These are phyloP conservation scores for Carex littledalei DNA, from an alignment of 176 grass and related monocot genomes.

Conservation along the genomic window DNA sequence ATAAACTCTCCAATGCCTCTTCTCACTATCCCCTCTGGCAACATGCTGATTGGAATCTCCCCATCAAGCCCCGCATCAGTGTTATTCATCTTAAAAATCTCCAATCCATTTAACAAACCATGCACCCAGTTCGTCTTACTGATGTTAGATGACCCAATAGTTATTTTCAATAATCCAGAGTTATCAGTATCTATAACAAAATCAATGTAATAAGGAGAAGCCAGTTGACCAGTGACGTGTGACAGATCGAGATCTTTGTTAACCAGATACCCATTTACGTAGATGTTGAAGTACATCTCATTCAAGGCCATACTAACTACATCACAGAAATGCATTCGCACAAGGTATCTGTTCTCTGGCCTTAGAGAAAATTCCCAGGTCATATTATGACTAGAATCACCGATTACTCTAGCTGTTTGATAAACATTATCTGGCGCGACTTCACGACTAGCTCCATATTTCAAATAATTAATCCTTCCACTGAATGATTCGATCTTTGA, in stretches of 20 bases:
- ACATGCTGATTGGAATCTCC: constrained; percentile 34
- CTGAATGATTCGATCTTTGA: constrained; percentile 33
- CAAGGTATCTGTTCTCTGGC: constrained; percentile 49
- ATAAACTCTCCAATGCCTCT: constrained; percentile 68
- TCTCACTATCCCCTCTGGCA: constrained; percentile 31
- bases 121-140: constrained; percentile 36
- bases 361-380: constrained; percentile 65
- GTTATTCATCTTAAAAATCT: constrained; percentile 94
- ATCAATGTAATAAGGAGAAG: constrained; percentile 82
- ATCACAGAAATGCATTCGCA: constrained; percentile 94
- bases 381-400: constrained; percentile 42
- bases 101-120: constrained; percentile 86
- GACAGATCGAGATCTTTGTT: constrained; percentile 77
- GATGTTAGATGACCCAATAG: constrained; percentile 45
- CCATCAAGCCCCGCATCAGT: constrained; percentile 52
- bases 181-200: constrained; percentile 52
- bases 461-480: constrained; percentile 74
- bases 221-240: constrained; percentile 38
- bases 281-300: constrained; percentile 68
- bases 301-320: constrained; percentile 61
- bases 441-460: constrained; percentile 55
- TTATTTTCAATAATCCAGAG: constrained; percentile 41
- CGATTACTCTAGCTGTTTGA: constrained; percentile 52
- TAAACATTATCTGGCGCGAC: constrained; percentile 82
- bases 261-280: constrained; percentile 62